Conservation (phyloP, 2,329 filamentous ascomycete species). For the Mollisiaceae sp. region DNA sequence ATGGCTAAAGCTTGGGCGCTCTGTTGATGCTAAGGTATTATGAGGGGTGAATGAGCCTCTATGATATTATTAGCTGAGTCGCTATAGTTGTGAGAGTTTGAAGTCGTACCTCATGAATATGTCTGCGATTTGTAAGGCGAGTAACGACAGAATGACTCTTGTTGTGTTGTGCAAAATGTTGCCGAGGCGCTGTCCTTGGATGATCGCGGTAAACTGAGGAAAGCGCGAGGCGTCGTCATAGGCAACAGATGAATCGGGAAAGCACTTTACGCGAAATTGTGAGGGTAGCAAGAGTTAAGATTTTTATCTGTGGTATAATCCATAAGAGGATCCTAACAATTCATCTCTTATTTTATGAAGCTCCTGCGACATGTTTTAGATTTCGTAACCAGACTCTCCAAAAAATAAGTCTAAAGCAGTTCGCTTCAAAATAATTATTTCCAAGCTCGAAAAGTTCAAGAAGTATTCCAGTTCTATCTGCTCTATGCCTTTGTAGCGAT, state of each 20-base stretch:
- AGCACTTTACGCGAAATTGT: slow-evolving; percentile 14
- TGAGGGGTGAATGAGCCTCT: slow-evolving; percentile 32
- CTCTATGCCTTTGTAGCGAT: too few species aligned
- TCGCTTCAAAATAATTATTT: too few species aligned
- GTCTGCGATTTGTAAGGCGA: not conserved
- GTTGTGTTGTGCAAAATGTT: not conserved
- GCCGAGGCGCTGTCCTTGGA: not conserved
- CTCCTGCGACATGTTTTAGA: too few species aligned
- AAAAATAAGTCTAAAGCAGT: too few species aligned
- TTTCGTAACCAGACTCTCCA: too few species aligned
- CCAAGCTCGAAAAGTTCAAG: too few species aligned
- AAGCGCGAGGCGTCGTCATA: slow-evolving; percentile 22
- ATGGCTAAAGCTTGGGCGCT: slow-evolving; percentile 25
- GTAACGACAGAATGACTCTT: not conserved
- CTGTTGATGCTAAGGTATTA: slow-evolving; percentile 31
- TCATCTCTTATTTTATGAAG: too few species aligned
- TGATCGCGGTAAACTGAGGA: slow-evolving; percentile 12
- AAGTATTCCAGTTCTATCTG: too few species aligned
- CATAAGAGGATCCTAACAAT: too few species aligned
- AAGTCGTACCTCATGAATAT: slow-evolving; percentile 25
- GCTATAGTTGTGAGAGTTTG: not conserved
- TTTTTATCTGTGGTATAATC: too few species aligned
- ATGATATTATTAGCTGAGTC: not conserved
- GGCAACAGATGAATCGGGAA: slow-evolving; percentile 17
- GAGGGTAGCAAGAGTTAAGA: too few species aligned